Evolutionary conservation across 2,329 filamentous ascomycete genomes (phyloP).

Genomic region (Seiridium cupressi): DNA sequence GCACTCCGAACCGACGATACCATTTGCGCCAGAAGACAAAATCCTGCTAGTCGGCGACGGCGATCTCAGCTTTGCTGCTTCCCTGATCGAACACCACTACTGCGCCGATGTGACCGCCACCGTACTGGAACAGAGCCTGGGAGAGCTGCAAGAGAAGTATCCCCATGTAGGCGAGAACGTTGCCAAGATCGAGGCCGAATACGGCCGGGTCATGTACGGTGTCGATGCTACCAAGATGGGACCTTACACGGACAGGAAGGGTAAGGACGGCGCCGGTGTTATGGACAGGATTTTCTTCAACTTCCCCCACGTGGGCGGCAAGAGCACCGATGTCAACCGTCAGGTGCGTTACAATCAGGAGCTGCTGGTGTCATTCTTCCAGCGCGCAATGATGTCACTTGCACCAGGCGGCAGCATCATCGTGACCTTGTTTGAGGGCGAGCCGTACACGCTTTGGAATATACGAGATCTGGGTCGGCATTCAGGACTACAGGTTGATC

Average conservation of each 20-base stretch:
- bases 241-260: constrained; percentile 41
- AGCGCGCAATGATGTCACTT: constrained; percentile 49
- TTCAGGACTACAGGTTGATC: constrained; percentile 65
- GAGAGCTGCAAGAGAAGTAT: constrained; percentile 68
- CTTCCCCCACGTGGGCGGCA: constrained; percentile 93
- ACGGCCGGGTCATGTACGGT: constrained; percentile 51
- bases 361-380: constrained; percentile 69
- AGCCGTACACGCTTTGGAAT: constrained; percentile 97
- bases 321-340: constrained; percentile 88
- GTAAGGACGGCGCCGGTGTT: constrained; percentile 23
- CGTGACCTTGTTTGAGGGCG: constrained; percentile 87
- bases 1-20: constrained; percentile 54
- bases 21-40: constrained; percentile 63
- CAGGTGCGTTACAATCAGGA: constrained; percentile 92
- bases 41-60: constrained; percentile 79
- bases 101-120: constrained; percentile 69
- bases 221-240: constrained; percentile 68
- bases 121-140: constrained; percentile 57
- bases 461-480: constrained; percentile 83
- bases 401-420: constrained; percentile 62
- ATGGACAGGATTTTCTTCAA: constrained; percentile 90
- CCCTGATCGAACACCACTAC: constrained; percentile 63
- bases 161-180: constrained; percentile 65
- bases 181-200: constrained; percentile 45
- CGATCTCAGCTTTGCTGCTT: constrained; percentile 75